phyloP scores from a whole-genome alignment of 352 stramenopile genomes.

The Phytophthora chlamydospora region DNA sequence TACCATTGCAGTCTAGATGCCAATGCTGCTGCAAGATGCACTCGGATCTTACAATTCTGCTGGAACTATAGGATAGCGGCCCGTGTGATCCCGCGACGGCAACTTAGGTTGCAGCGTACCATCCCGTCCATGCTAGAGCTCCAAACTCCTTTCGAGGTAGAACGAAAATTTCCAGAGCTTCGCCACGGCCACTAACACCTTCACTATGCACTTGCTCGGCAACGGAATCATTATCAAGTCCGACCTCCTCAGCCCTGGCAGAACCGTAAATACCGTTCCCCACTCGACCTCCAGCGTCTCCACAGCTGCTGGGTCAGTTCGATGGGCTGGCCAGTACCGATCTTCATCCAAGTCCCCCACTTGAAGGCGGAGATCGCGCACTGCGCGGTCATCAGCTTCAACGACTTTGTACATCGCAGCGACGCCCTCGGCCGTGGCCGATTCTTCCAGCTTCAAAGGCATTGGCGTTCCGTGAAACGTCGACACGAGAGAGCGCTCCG shows the following conservation, averaged over 20 bases:
- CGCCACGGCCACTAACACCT: constrained; percentile 17
- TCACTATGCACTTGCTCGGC: constrained; percentile 16
- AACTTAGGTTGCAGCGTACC: constrained; percentile 2
- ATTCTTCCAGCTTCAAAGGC: constrained; percentile 2
- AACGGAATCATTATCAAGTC: constrained; percentile 26
- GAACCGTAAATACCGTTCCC: constrained; percentile 5
- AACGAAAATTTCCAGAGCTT: constrained; percentile 31
- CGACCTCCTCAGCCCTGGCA: constrained; percentile 14
- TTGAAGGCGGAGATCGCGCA: constrained; percentile 7
- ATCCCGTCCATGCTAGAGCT: constrained; percentile 9
- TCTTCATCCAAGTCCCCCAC: constrained; percentile 1
- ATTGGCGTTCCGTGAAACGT: constrained; percentile 10
- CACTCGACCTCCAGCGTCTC: constrained; percentile 29
- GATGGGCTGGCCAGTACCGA: too few relatives aligned
- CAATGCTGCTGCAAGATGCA: too few relatives aligned
- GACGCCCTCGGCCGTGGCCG: too few relatives aligned
- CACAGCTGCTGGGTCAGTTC: too few relatives aligned
- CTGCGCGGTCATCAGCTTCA: not conserved
- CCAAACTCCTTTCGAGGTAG: constrained; percentile 17
- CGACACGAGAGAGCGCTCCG: constrained; percentile 8
- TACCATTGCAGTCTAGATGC: too few relatives aligned
- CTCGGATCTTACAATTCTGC: too few relatives aligned
- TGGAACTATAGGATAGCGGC: too few relatives aligned
- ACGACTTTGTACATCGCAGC: too few relatives aligned
- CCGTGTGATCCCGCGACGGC: not conserved